phyloP scores from a whole-genome alignment of 164 flowering plant genomes.

The Vitis cinerea region DNA sequence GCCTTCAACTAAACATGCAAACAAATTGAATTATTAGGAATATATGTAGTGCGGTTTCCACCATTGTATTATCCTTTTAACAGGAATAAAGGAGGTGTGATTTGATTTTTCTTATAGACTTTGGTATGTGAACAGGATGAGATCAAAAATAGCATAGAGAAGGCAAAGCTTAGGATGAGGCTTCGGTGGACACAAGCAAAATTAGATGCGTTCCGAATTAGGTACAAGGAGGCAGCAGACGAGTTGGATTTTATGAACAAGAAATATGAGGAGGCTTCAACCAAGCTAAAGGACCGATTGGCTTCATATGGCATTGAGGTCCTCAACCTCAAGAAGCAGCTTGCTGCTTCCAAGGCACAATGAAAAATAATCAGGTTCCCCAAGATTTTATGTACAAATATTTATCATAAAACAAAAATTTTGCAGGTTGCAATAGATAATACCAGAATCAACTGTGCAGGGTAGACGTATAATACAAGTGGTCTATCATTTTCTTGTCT shows the following conservation, averaged over 20 bases:
- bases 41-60: too few relatives aligned
- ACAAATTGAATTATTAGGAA: too few relatives aligned
- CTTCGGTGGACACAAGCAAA: constrained; percentile 62
- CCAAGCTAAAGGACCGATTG: constrained; percentile 51
- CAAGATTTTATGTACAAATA: too few relatives aligned
- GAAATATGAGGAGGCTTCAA: constrained; percentile 57
- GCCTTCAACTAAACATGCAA: too few relatives aligned
- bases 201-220: constrained; percentile 51
- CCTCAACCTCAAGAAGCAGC: constrained; percentile 63
- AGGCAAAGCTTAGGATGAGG: constrained; percentile 70
- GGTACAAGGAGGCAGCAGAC: constrained; percentile 46
- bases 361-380: too few relatives aligned
- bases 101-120: too few relatives aligned
- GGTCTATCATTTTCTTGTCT: too few relatives aligned
- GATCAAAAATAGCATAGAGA: constrained; percentile 33
- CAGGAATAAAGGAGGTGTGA: too few relatives aligned
- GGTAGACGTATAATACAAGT: too few relatives aligned
- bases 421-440: background rate
- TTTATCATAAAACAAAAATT: background rate
- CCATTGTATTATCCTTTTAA: too few relatives aligned
- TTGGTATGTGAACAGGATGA: constrained; percentile 36
- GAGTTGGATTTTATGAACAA: constrained; percentile 57
- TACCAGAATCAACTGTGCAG: too few relatives aligned
- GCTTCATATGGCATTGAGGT: constrained; percentile 43
- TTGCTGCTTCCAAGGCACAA: constrained; percentile 19